Base-by-base conservation (phyloP, 176 grass and related monocot genomes). In the Aegilops tauschii region DNA sequence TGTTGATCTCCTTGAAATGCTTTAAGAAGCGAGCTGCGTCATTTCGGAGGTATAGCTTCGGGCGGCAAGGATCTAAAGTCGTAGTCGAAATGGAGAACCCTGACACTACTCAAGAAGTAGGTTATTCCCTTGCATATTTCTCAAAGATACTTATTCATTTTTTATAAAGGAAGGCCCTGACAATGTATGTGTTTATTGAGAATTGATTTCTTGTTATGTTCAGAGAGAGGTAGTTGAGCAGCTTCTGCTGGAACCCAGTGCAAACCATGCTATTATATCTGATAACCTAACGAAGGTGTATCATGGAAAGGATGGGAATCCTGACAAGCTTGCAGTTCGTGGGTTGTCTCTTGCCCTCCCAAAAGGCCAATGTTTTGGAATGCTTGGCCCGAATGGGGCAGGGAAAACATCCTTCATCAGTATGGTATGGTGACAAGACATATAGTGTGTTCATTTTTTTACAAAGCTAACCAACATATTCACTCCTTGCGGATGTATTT, bases 391-490 rank as follows among this genome's bases (percentile, higher is more conserved):
- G 0, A 98, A 98, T 84, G 96, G 96, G 45, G 93, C 96, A 56
- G 96, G 96, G 29, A 98, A 98, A 92, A 96, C 93, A 86, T 94
- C 92, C 20, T 98, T 98, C 90, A 98, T 98, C 66, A 95, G 93
- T 68, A 98, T 98, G 96, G 96, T 98, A 92, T 12, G 66, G 21
- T 37, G 47, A 69, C 68, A 47, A 69, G 17, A 68, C 9, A 50
- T 62, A 50, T 27, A 89, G n/a, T 10, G 17, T 50, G 11, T 69
- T 72, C 11, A 61, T 34, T 65, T 69, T 81, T 52, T n/a, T 27
- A 45, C 16, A 65, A 31, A 64, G 9, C 4, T 61, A 79, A 36
- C 8, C 50, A 37, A 83, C 3, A 52, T 73, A 29, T 83, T 36
- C 27, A 77, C 0, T 69, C n/a, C 8, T 85, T 30, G 40, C 3